These are phyloP conservation scores for Teratosphaeria destructans DNA, from an alignment of 2,329 filamentous ascomycete genomes.

Conservation along the genomic window DNA sequence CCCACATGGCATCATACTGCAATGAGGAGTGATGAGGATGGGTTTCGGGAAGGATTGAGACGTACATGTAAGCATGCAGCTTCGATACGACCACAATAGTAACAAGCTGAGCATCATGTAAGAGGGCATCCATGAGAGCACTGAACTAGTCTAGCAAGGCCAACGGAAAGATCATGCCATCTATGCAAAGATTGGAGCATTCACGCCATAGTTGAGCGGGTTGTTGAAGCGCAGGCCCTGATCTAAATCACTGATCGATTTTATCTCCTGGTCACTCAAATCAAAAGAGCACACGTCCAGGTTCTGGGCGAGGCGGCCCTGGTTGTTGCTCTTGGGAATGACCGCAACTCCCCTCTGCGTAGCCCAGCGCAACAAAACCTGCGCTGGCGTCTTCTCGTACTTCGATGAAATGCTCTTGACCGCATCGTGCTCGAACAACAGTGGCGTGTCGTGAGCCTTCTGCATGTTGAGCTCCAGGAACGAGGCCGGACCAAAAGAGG, in stretches of 20 bases:
- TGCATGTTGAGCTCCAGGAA: conserved; percentile 69
- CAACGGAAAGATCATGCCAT: background rate
- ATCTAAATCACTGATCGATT: conserved; percentile 55
- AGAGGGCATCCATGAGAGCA: background rate
- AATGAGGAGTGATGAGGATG: too few species aligned
- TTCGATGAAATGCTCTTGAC: conserved; percentile 58
- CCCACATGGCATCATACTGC: background rate
- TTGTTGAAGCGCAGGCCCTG: conserved; percentile 65
- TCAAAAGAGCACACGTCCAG: conserved; percentile 57
- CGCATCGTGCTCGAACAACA: conserved; percentile 59
- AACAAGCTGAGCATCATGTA: background rate
- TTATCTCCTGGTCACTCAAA: conserved; percentile 54
- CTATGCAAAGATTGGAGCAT: conserved; percentile 46
- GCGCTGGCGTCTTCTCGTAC: conserved; percentile 62
- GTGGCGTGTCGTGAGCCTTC: conserved; percentile 52
- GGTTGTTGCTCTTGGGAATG: conserved; percentile 63
- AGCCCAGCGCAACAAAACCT: conserved; percentile 78
- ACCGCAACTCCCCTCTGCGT: conserved; percentile 73
- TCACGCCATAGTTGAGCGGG: conserved; percentile 42
- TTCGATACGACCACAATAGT: background rate
- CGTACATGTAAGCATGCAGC: background rate
- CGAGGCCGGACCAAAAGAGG: conserved; percentile 67
- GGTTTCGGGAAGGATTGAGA: background rate
- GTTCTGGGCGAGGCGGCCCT: conserved; percentile 51
- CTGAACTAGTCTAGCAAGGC: background rate